Evolutionary conservation across 225 moss, liverwort and hornwort species (phyloP).

Genomic region (Anthoceros angustus): DNA sequence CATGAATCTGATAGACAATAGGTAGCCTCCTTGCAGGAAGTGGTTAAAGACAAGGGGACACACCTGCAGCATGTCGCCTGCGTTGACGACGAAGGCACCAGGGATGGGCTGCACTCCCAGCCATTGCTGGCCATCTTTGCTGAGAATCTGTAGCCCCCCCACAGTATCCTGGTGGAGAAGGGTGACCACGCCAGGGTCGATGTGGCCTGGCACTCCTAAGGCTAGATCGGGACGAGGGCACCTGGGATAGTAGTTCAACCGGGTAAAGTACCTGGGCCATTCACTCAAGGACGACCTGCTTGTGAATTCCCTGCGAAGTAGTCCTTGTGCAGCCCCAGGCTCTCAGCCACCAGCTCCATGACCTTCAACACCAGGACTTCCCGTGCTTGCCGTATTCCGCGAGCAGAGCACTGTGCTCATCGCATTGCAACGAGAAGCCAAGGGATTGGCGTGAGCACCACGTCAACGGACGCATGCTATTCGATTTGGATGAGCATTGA

Average conservation of each 20-base stretch:
- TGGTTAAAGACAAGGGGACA: background rate
- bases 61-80: conserved; percentile 31
- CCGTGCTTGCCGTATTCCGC: background rate
- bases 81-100: conserved; percentile 28
- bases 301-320: background rate
- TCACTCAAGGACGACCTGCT: background rate
- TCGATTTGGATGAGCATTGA: no score
- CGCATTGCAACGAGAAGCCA: no score
- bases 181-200: conserved; percentile 24
- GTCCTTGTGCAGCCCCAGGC: background rate
- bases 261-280: background rate
- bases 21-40: background rate
- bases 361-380: background rate
- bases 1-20: background rate
- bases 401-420: background rate
- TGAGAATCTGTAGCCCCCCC: conserved; percentile 24
- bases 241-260: background rate
- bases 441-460: no score
- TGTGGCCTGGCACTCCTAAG: conserved; percentile 15
- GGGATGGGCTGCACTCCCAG: conserved; percentile 16
- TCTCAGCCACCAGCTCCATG: background rate
- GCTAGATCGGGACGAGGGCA: background rate
- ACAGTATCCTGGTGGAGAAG: conserved; percentile 21
- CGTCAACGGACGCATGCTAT: no score
- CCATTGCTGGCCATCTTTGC: conserved; percentile 16